A percentile compares a stretch with the other conserved stretches of the same genome.
These are phyloP conservation scores for Raphanus hybrid DNA, from an alignment of 441 rosid species.

Conservation along the genomic window DNA sequence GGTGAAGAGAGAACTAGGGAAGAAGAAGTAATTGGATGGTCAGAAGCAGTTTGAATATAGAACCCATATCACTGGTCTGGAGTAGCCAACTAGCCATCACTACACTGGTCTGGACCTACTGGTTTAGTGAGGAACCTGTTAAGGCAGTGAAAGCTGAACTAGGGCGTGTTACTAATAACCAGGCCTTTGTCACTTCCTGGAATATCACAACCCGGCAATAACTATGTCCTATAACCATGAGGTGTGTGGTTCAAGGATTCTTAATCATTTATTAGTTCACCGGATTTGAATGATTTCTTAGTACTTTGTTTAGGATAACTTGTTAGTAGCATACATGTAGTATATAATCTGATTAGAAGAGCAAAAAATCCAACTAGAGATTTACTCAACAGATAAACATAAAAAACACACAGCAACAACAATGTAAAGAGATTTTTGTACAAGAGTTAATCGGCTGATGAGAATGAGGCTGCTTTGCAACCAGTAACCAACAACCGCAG, in stretches of 20 bases:
- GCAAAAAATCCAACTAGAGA: background rate
- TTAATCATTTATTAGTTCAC: background rate
- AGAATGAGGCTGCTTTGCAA: slow-evolving; percentile 18
- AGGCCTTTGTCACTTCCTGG: slow-evolving; percentile 67
- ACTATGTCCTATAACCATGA: slow-evolving; percentile 59
- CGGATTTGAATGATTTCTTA: background rate
- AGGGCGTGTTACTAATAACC: slow-evolving; percentile 35
- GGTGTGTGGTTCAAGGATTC: slow-evolving; percentile 39
- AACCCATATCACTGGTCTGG: background rate
- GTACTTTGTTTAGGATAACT: background rate
- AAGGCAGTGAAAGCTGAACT: slow-evolving; percentile 77
- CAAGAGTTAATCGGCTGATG: background rate
- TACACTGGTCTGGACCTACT: too few relatives aligned
- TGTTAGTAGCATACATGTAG: background rate
- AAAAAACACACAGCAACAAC: background rate
- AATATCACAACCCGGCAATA: slow-evolving; percentile 72
- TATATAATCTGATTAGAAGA: slow-evolving; percentile 5
- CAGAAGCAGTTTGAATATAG: background rate
- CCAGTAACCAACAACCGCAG: background rate
- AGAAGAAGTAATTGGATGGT: background rate
- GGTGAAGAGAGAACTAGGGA: background rate
- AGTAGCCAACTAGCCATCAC: too few relatives aligned
- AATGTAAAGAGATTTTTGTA: background rate
- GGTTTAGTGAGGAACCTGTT: slow-evolving; percentile 32
- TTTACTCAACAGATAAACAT: slow-evolving; percentile 18